A percentile compares a stretch with the other conserved stretches of the same genome.
These are phyloP conservation scores for Candida ipomoeae DNA, from an alignment of 805 yeast genomes.

Conservation along the genomic window DNA sequence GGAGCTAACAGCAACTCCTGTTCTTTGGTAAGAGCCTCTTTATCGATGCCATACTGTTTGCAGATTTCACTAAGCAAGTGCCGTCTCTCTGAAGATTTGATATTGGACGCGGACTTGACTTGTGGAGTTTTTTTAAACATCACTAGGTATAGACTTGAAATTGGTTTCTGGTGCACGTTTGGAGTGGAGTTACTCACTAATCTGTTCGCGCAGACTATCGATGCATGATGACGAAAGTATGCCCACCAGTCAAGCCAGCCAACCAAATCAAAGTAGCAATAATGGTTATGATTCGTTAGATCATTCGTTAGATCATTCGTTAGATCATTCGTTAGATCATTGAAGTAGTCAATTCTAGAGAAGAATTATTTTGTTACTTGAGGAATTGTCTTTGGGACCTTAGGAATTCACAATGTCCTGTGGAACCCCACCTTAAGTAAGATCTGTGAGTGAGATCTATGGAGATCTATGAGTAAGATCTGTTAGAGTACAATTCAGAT, in stretches of 20 bases:
- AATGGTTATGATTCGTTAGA: too few relatives aligned
- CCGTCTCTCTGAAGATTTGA: slow-evolving; percentile 79
- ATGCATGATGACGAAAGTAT: slow-evolving; percentile 3
- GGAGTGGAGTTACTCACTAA: too few relatives aligned
- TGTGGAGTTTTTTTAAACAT: slow-evolving; percentile 31
- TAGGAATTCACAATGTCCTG: too few relatives aligned
- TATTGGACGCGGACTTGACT: slow-evolving; percentile 70
- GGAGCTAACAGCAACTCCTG: slow-evolving; percentile 45
- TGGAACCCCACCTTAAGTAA: too few relatives aligned
- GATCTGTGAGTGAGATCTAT: too few relatives aligned
- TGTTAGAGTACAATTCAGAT: too few relatives aligned
- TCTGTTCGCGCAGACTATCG: background rate
- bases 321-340: too few relatives aligned
- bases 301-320: too few relatives aligned
- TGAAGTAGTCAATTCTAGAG: too few relatives aligned
- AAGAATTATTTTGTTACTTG: too few relatives aligned
- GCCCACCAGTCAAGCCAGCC: background rate
- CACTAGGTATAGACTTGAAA: background rate
- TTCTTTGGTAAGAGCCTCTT: slow-evolving; percentile 38
- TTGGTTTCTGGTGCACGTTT: background rate
- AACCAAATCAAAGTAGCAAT: background rate
- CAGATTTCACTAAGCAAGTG: slow-evolving; percentile 45
- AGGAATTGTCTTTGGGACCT: too few relatives aligned
- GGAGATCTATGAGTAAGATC: too few relatives aligned
- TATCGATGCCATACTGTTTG: slow-evolving; percentile 36